Conservation (phyloP, 805 yeast genomes). For the Myxozyma udenii region DNA sequence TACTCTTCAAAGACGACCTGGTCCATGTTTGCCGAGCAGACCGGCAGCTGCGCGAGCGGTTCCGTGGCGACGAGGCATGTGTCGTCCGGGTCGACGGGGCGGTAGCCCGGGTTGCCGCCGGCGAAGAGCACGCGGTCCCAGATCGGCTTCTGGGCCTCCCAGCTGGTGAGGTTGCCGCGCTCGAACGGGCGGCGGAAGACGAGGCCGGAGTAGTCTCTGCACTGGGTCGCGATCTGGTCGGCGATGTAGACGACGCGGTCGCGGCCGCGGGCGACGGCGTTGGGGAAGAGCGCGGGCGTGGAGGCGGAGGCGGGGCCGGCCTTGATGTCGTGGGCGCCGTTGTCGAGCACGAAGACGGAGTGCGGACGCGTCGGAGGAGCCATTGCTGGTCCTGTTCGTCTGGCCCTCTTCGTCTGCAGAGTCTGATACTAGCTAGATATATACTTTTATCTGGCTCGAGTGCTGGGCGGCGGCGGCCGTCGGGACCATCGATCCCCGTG, state of each 20-base stretch:
- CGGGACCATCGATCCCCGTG: no score
- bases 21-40: conserved; percentile 77
- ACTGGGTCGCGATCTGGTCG: conserved; percentile 53
- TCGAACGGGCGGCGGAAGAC: conserved; percentile 78
- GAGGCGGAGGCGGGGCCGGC: conserved; percentile 45
- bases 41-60: conserved; percentile 76
- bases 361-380: conserved; percentile 16
- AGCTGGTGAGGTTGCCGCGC: conserved; percentile 80
- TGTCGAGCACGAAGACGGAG: conserved; percentile 63
- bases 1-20: conserved; percentile 93
- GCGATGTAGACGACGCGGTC: conserved; percentile 75
- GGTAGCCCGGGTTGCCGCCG: background rate
- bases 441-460: no score
- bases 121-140: conserved; percentile 75
- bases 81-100: conserved; percentile 43
- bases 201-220: conserved; percentile 72
- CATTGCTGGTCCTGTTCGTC: background rate
- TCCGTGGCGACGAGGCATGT: conserved; percentile 71
- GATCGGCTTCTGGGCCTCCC: conserved; percentile 84
- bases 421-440: background rate
- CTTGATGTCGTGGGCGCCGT: conserved; percentile 84
- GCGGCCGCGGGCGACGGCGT: conserved; percentile 68
- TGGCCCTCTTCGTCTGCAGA: background rate
- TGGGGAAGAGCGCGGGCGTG: conserved; percentile 48
- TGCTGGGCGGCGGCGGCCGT: no score